Evolutionary conservation across 2,329 filamentous ascomycete genomes (phyloP).

Genomic region (Colletotrichum sp.): DNA sequence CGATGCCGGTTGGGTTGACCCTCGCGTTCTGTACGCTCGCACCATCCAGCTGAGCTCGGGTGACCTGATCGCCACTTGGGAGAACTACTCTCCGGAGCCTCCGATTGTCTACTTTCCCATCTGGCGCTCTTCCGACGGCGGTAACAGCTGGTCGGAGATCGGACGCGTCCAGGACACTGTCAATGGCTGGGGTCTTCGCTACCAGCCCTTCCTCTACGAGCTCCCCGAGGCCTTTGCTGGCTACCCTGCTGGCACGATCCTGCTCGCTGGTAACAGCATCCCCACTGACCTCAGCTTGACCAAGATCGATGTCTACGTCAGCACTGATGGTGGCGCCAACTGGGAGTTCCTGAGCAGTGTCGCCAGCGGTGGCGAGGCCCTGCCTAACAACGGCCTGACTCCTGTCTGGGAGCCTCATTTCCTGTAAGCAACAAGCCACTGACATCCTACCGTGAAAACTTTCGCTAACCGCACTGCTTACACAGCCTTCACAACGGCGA

Average conservation of each 20-base stretch:
- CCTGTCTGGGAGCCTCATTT: constrained; percentile 79
- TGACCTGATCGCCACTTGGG: constrained; percentile 57
- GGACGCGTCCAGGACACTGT: constrained; percentile 67
- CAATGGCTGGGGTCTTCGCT: constrained; percentile 69
- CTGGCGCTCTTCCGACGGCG: constrained; percentile 55
- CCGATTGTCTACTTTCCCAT: constrained; percentile 61
- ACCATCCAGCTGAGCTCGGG: constrained; percentile 47
- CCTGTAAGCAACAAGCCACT: constrained; percentile 32
- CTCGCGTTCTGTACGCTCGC: constrained; percentile 48
- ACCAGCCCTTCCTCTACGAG: constrained; percentile 72
- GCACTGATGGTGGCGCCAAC: constrained; percentile 60
- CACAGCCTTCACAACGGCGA: constrained; percentile 57
- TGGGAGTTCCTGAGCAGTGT: constrained; percentile 74
- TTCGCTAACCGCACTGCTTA: not conserved
- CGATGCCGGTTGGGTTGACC: constrained; percentile 46
- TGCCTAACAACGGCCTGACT: constrained; percentile 67
- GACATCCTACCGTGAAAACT: fast-evolving
- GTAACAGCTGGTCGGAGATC: constrained; percentile 66
- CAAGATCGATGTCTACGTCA: constrained; percentile 73
- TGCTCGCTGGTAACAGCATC: constrained; percentile 66
- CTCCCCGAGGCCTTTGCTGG: constrained; percentile 62
- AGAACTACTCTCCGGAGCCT: constrained; percentile 62
- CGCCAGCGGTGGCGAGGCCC: constrained; percentile 64
- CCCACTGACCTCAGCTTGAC: constrained; percentile 65
- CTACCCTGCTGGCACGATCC: constrained; percentile 67